Conservation (phyloP, 768 basidiomycete genomes). For the Xanthoconium stramineum region DNA sequence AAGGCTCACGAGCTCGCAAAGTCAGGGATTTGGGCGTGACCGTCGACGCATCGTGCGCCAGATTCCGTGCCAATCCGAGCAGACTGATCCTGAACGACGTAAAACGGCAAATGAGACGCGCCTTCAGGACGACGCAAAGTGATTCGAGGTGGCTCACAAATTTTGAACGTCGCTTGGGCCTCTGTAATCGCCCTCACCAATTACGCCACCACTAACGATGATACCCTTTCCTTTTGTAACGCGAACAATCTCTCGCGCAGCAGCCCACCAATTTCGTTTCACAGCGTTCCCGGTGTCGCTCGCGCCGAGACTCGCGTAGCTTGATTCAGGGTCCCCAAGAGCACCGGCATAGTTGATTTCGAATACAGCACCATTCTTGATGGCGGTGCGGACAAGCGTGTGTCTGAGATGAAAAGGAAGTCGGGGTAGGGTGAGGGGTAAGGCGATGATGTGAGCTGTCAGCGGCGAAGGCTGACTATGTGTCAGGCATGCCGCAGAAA, state of each 20-base stretch:
- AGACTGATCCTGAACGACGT: conserved; percentile 53
- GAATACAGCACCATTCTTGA: conserved; percentile 79
- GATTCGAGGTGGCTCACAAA: conserved; percentile 51
- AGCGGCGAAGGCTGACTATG: conserved; percentile 49
- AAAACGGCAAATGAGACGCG: background rate
- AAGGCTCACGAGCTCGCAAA: conserved; percentile 63
- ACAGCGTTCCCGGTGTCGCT: conserved; percentile 51
- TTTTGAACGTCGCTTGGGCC: conserved; percentile 71
- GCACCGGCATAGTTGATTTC: conserved; percentile 71
- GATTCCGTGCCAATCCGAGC: conserved; percentile 65
- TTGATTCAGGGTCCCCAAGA: conserved; percentile 4
- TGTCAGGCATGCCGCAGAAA: conserved; percentile 77
- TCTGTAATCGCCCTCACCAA: conserved; percentile 46
- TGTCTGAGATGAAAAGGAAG: conserved; percentile 80
- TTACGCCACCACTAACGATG: conserved; percentile 65
- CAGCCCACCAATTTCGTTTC: conserved; percentile 84
- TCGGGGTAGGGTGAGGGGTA: conserved; percentile 75
- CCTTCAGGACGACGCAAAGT: background rate
- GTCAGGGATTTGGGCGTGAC: conserved; percentile 63
- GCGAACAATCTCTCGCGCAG: conserved; percentile 68
- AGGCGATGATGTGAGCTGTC: conserved; percentile 71
- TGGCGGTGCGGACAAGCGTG: conserved; percentile 73
- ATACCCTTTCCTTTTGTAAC: conserved; percentile 79
- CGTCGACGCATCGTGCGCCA: conserved; percentile 60
- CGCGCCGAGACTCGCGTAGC: conserved; percentile 43